phyloP scores from a whole-genome alignment of 1,139 yeast genomes.

The Candida gigantensis region DNA sequence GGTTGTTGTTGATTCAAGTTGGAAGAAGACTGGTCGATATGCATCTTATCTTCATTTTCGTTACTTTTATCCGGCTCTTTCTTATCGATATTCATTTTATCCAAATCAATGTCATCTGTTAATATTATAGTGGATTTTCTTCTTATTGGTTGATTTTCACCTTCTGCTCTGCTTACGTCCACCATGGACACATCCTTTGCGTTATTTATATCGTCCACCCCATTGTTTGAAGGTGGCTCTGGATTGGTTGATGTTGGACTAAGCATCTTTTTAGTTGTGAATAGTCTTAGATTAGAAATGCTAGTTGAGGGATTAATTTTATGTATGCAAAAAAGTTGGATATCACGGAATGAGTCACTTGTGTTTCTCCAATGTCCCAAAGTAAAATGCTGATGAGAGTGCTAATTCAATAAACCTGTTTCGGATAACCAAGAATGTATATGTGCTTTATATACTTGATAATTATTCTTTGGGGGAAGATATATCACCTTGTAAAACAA shows the following conservation, averaged over 20 bases:
- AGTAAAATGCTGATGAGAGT: no score
- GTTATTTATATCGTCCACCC: background rate
- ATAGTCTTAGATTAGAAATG: no score
- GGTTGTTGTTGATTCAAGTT: constrained; percentile 13
- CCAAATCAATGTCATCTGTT: constrained; percentile 42
- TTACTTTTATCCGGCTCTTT: constrained; percentile 6
- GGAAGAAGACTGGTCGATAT: constrained; percentile 19
- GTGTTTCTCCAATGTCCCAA: no score
- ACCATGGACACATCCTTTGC: constrained; percentile 41
- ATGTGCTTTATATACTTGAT: no score
- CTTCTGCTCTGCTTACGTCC: constrained; percentile 34
- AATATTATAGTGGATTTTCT: constrained; percentile 44
- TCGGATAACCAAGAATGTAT: no score
- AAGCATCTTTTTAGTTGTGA: no score
- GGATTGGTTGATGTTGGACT: constrained; percentile 3
- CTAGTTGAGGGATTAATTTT: no score
- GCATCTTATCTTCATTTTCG: constrained; percentile 19
- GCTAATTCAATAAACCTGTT: no score
- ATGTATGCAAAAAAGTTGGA: no score
- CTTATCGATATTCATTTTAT: constrained; percentile 36
- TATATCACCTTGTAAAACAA: no score
- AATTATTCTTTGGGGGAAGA: no score
- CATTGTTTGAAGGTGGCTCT: background rate
- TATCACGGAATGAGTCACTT: no score
- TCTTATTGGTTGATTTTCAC: constrained; percentile 18